phyloP scores from a whole-genome alignment of 768 basidiomycete genomes.

The Mycena leptocephala region DNA sequence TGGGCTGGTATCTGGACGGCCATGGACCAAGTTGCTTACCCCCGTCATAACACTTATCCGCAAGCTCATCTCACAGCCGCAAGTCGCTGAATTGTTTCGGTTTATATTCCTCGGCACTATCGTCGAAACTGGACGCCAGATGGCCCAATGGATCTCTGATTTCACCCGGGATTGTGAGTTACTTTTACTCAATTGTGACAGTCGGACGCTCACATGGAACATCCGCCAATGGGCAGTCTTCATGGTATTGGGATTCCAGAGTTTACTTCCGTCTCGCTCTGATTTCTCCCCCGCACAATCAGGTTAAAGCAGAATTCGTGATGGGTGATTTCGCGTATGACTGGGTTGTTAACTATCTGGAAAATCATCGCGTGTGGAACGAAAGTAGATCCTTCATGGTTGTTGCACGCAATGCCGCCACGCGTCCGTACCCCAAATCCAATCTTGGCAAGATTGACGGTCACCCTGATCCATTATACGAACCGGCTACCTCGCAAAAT shows the following conservation, averaged over 20 bases:
- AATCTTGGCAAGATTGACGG: slow-evolving; percentile 9
- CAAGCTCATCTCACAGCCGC: too few species aligned
- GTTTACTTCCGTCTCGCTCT: too few species aligned
- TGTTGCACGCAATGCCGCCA: slow-evolving; percentile 17
- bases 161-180: too few species aligned
- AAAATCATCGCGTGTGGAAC: slow-evolving; percentile 24
- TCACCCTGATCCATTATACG: slow-evolving; percentile 23
- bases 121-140: too few species aligned
- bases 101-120: slow-evolving; percentile 22
- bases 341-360: slow-evolving; percentile 27
- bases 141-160: too few species aligned
- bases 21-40: too few species aligned
- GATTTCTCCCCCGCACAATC: too few species aligned
- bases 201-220: neutral
- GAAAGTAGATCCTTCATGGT: slow-evolving; percentile 32
- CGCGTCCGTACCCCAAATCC: neutral
- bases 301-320: slow-evolving; percentile 19
- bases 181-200: neutral
- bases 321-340: slow-evolving; percentile 31
- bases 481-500: neutral
- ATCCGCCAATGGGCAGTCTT: too few species aligned
- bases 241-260: neutral
- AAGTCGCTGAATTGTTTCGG: slow-evolving; percentile 10
- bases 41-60: too few species aligned
- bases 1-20: too few species aligned